These are phyloP conservation scores for Forsythia viridissima DNA, from an alignment of 257 asterid genomes.

Conservation along the genomic window DNA sequence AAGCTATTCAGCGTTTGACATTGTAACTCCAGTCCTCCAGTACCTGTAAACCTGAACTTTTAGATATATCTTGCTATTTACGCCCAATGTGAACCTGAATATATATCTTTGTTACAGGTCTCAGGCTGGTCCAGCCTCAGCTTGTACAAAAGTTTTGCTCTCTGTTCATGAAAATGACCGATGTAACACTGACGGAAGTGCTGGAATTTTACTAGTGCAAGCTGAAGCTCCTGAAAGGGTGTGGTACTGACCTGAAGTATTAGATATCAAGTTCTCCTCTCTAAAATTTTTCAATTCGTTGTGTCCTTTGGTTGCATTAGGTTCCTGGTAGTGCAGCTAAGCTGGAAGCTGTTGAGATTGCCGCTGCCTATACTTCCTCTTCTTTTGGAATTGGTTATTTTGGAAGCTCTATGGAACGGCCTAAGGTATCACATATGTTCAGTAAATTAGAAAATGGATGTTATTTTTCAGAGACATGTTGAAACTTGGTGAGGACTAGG, in stretches of 20 bases:
- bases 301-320: slow-evolving; percentile 36
- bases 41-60: slow-evolving; percentile 1
- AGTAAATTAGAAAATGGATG: neutral
- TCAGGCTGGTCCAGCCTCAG: slow-evolving; percentile 74
- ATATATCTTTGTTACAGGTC: slow-evolving; percentile 48
- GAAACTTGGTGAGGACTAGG: neutral
- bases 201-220: slow-evolving; percentile 81
- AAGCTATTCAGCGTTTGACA: neutral
- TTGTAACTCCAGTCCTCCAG: neutral
- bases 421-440: slow-evolving; percentile 57
- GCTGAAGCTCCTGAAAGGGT: slow-evolving; percentile 61
- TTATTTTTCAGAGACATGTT: neutral
- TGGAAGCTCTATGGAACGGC: slow-evolving; percentile 78
- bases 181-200: slow-evolving; percentile 50
- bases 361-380: slow-evolving; percentile 71
- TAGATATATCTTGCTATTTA: slow-evolving; percentile 2
- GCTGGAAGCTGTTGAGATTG: slow-evolving; percentile 78
- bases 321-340: slow-evolving; percentile 36
- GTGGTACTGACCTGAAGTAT: slow-evolving; percentile 21
- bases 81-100: neutral
- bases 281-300: neutral
- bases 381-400: slow-evolving; percentile 94
- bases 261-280: neutral
- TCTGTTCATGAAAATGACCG: slow-evolving; percentile 41
- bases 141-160: slow-evolving; percentile 62